Conservation (phyloP, 176 grass and related monocot species). For the Eragrostis nindensis region DNA sequence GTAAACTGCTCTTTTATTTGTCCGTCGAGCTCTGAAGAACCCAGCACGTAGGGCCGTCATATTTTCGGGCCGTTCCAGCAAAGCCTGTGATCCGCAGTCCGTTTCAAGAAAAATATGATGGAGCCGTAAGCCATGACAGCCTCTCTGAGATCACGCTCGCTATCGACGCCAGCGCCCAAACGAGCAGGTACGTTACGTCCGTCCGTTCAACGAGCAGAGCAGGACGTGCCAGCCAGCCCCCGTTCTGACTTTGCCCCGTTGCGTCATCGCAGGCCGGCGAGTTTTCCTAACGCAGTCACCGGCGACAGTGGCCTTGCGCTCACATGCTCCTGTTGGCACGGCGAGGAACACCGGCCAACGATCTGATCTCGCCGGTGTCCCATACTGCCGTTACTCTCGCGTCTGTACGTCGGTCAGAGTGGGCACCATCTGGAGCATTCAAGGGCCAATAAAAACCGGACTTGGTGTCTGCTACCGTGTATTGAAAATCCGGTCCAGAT, state of each 20-base stretch:
- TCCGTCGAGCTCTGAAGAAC: neutral
- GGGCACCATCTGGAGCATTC: slow-evolving; percentile 33
- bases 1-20: neutral
- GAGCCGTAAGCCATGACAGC: neutral
- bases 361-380: slow-evolving; percentile 11
- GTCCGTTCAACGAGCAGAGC: neutral
- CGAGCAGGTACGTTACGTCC: neutral
- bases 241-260: too few relatives aligned
- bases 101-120: neutral
- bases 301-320: neutral
- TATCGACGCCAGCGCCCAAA: too few relatives aligned
- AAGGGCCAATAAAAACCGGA: slow-evolving; percentile 25
- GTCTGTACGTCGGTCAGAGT: neutral
- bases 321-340: slow-evolving; percentile 11
- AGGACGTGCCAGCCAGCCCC: neutral
- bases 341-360: neutral
- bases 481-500: neutral
- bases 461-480: slow-evolving; percentile 4
- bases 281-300: neutral
- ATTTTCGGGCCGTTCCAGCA: too few relatives aligned
- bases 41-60: too few relatives aligned
- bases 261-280: neutral
- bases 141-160: neutral
- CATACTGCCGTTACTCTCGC: slow-evolving; percentile 14
- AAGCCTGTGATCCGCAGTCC: neutral